These are phyloP conservation scores for Helicocarpus griseus DNA, from an alignment of 2,329 filamentous ascomycete genomes.

Conservation along the genomic window DNA sequence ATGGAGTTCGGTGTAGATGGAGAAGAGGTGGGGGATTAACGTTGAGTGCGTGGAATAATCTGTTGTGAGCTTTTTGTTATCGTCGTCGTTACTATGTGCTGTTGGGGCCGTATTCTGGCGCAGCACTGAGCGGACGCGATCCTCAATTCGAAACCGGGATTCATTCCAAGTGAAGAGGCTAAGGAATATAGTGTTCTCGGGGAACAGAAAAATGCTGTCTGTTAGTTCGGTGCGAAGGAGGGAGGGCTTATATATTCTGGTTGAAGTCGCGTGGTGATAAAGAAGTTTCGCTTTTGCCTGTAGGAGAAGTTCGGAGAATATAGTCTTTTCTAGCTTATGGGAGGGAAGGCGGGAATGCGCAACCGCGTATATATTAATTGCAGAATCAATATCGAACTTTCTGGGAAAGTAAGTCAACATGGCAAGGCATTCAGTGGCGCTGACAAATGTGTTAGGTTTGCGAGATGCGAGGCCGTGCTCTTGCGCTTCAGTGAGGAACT, in stretches of 20 bases:
- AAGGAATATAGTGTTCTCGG: slow-evolving; percentile 67
- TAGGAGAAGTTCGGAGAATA: slow-evolving; percentile 51
- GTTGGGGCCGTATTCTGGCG: slow-evolving; percentile 27
- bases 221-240: slow-evolving; percentile 54
- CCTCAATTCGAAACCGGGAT: slow-evolving; percentile 60
- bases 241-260: slow-evolving; percentile 57
- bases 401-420: slow-evolving; percentile 58
- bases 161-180: slow-evolving; percentile 65
- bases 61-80: slow-evolving; percentile 12
- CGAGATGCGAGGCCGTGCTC: slow-evolving; percentile 48
- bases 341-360: slow-evolving; percentile 33
- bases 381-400: slow-evolving; percentile 22
- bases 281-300: slow-evolving; percentile 60
- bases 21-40: slow-evolving; percentile 40
- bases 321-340: slow-evolving; percentile 26
- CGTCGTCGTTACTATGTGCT: slow-evolving; percentile 15
- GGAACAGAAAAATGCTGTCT: slow-evolving; percentile 55
- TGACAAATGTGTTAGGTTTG: slow-evolving; percentile 39
- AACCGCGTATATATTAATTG: slow-evolving; percentile 34
- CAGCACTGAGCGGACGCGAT: slow-evolving; percentile 62
- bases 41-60: slow-evolving; percentile 8
- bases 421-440: slow-evolving; percentile 52
- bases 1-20: slow-evolving; percentile 45
- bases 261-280: slow-evolving; percentile 52
- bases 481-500: slow-evolving; percentile 45